Conservation (phyloP, 768 basidiomycete species). For the Pholiota conissans region DNA sequence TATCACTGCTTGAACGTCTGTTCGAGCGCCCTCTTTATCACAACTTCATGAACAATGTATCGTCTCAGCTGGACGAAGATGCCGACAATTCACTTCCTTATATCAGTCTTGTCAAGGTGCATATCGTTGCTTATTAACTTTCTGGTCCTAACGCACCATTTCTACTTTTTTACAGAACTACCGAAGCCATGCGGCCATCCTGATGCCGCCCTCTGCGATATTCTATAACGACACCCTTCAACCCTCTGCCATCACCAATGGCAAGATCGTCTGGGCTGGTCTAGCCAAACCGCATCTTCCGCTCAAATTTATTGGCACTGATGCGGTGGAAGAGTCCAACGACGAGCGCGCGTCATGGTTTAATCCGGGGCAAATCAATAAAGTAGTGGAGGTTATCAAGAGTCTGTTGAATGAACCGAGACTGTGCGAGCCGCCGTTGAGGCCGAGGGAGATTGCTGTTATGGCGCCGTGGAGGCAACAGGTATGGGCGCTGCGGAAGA, state of each 20-base stretch:
- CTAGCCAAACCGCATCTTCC: constrained; percentile 39
- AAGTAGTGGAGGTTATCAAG: constrained; percentile 36
- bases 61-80: neutral
- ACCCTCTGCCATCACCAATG: constrained; percentile 42
- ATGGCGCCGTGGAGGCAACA: constrained; percentile 57
- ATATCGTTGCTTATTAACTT: neutral
- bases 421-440: constrained; percentile 38
- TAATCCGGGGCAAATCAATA: constrained; percentile 46
- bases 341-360: constrained; percentile 55
- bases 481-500: constrained; percentile 50
- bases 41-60: constrained; percentile 9
- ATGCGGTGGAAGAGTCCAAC: constrained; percentile 40
- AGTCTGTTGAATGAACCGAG: constrained; percentile 37
- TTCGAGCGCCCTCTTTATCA: constrained; percentile 44
- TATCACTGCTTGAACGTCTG: constrained; percentile 49
- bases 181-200: constrained; percentile 50
- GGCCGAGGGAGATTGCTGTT: constrained; percentile 43
- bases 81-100: constrained; percentile 29
- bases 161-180: constrained; percentile 35
- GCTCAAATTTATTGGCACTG: constrained; percentile 44
- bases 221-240: constrained; percentile 51
- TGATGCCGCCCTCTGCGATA: constrained; percentile 55
- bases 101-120: constrained; percentile 45
- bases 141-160: neutral
- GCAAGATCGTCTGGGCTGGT: constrained; percentile 39